These are phyloP conservation scores for Fusarium liriodendri DNA, from an alignment of 2,329 filamentous ascomycete genomes.

Conservation along the genomic window DNA sequence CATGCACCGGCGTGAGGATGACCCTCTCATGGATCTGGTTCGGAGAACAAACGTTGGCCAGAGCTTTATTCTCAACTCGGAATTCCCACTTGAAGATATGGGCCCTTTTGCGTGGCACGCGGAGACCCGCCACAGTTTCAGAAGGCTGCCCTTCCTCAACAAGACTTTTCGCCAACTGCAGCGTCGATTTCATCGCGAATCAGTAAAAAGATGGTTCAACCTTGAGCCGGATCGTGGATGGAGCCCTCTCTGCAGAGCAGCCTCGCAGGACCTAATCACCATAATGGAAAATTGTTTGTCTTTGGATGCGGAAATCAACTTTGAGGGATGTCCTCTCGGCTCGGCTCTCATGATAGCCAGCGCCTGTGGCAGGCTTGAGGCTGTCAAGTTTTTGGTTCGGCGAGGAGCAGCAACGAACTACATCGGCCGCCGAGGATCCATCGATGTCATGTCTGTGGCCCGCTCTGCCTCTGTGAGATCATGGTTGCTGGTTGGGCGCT, in stretches of 20 bases:
- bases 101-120: not conserved
- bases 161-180: not conserved
- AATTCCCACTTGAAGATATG: not conserved
- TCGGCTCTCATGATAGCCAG: slow-evolving; percentile 28
- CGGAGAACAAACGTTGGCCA: not conserved
- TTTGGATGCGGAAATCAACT: slow-evolving; percentile 10
- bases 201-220: slow-evolving; percentile 5
- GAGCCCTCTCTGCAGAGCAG: slow-evolving; percentile 24
- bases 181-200: not conserved
- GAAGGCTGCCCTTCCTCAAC: not conserved
- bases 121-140: not conserved
- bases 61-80: not conserved
- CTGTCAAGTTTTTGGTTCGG: slow-evolving; percentile 3
- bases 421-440: not conserved
- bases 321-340: slow-evolving; percentile 16
- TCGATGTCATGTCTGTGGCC: not conserved
- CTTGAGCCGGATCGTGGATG: slow-evolving; percentile 15
- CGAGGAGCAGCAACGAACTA: not conserved
- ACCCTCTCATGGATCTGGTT: not conserved
- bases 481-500: not conserved
- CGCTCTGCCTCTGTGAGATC: not conserved
- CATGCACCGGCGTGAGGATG: not conserved
- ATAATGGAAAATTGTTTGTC: slow-evolving; percentile 9
- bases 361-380: slow-evolving; percentile 8
- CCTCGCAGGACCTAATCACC: not conserved